Base-by-base conservation (phyloP, 169 alveolate genomes). In the Eimeria nieschulzi region DNA sequence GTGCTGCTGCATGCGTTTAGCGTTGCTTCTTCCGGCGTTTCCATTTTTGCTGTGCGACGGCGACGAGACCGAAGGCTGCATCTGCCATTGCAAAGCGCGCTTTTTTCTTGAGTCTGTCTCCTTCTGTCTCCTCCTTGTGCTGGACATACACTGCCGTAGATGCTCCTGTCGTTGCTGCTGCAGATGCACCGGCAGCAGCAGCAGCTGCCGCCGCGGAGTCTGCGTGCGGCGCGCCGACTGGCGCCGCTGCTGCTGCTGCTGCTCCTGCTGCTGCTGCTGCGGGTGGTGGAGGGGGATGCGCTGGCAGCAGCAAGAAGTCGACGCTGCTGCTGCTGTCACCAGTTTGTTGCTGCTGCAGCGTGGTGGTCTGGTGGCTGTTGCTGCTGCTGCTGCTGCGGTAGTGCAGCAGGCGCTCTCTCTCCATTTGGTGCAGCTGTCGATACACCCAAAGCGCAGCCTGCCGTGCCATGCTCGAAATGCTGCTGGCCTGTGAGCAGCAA, bases 211-310 rank as follows among this genome's bases (percentile, higher is more conserved):
- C 66, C 25, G 56, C 86, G 19, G 72, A 23, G 7, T 21, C 86
- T 33, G 46, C 3, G 46, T 33, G 46, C 46, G 46, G 46, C 46
- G 46, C 46, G 46, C 46, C 10, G 54, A n/a, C 59, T 54, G 53
- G 19, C 19, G 66, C n/a, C 39, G 17, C 83, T 55, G 71, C 86
- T 5, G 26, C 88, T 8, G 63, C 61, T 59, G 87, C 73, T 26
- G 76, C 75, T 25, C 54, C 87, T n/a, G 59, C 54, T 80, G 54
- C n/a, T 33, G 46, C 88, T 61, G 88, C 76, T 19, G 53, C 76
- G n/a, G 88, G 88, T 6, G 88, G 88, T 19, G 88, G 88, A 25
- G 88, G 88, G 63, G 88, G 88, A 39, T 80, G 75, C 25, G 76
- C 88, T 7, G 88, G 88, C 63, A 80, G 88, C 59, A 80, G 15